A percentile compares a stretch with the other conserved stretches of the same genome.
Evolutionary conservation across 495 filamentous ascomycete species (phyloP).

Genomic region (Annulohypoxylon moriforme): DNA sequence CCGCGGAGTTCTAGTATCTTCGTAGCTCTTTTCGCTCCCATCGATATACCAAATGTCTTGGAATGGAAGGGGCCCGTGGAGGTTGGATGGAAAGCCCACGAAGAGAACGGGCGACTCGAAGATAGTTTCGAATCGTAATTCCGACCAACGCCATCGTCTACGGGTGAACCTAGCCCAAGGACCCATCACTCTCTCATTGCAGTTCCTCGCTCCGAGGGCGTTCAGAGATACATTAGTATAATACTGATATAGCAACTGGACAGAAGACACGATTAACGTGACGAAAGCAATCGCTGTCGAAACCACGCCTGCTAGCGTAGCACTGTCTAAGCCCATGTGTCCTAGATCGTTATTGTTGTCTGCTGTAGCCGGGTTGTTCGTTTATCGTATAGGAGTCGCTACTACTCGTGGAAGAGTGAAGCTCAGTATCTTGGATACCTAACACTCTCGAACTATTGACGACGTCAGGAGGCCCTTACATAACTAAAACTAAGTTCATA

Average conservation of each 20-base stretch:
- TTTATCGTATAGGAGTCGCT: not conserved
- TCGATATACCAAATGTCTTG: conserved; percentile 53
- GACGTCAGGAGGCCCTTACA: not conserved
- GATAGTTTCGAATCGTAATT: conserved; percentile 62
- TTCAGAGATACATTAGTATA: conserved; percentile 46
- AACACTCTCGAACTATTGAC: not conserved
- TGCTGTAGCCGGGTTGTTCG: conserved; percentile 7
- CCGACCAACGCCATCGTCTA: conserved; percentile 52
- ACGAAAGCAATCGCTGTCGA: conserved; percentile 49
- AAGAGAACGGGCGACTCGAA: conserved; percentile 64
- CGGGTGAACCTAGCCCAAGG: conserved; percentile 56
- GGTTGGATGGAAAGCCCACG: conserved; percentile 55
- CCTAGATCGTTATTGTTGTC: conserved; percentile 7
- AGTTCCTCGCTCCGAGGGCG: conserved; percentile 55
- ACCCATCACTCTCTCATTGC: conserved; percentile 58
- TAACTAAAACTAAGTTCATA: not conserved
- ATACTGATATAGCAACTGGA: conserved; percentile 59
- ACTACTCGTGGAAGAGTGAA: not conserved
- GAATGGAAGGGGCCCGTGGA: conserved; percentile 50
- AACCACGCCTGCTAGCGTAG: conserved; percentile 32
- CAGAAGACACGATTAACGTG: conserved; percentile 52
- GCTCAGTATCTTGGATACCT: not conserved
- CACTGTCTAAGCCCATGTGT: conserved; percentile 40
- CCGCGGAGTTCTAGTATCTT: conserved; percentile 47
- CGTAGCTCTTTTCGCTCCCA: conserved; percentile 52